These are phyloP conservation scores for Zhuliangozyma blackwelliae DNA, from an alignment of 1,139 yeast species.

Conservation along the genomic window DNA sequence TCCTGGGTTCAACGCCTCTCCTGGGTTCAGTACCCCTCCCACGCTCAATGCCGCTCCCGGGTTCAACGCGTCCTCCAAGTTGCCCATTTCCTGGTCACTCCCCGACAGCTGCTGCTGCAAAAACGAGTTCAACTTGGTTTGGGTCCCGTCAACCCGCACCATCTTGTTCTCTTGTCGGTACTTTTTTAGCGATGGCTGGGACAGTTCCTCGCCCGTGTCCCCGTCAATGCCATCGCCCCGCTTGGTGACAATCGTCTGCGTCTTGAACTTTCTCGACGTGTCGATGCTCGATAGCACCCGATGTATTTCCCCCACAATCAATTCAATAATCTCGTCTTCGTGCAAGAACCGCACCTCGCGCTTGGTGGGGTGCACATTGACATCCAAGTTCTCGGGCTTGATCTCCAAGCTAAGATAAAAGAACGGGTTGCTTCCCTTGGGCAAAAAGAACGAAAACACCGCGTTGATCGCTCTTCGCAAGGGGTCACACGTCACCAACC, in stretches of 20 bases:
- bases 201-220: slow-evolving; percentile 5
- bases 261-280: slow-evolving; percentile 61
- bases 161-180: slow-evolving; percentile 57
- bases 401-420: slow-evolving; percentile 67
- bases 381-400: slow-evolving; percentile 72
- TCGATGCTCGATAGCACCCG: slow-evolving; percentile 56
- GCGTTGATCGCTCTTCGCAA: slow-evolving; percentile 64
- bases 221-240: slow-evolving; percentile 13
- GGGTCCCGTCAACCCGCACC: slow-evolving; percentile 67
- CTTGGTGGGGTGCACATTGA: slow-evolving; percentile 94
- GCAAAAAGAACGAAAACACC: slow-evolving; percentile 62
- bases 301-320: slow-evolving; percentile 49
- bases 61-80: too few species aligned
- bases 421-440: slow-evolving; percentile 79
- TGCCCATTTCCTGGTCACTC: neutral
- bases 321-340: slow-evolving; percentile 81
- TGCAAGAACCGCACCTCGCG: slow-evolving; percentile 81
- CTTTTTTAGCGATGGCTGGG: slow-evolving; percentile 19
- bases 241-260: slow-evolving; percentile 51
- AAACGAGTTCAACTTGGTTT: slow-evolving; percentile 16
- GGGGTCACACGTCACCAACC: slow-evolving; percentile 82
- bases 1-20: neutral
- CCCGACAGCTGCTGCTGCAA: slow-evolving; percentile 4
- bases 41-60: too few species aligned
- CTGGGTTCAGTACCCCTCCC: too few species aligned